A percentile compares a stretch with the other conserved stretches of the same genome.
These are phyloP conservation scores for Pseudozyma hubeiensis DNA, from an alignment of 1,284 basidiomycete species.

Conservation along the genomic window DNA sequence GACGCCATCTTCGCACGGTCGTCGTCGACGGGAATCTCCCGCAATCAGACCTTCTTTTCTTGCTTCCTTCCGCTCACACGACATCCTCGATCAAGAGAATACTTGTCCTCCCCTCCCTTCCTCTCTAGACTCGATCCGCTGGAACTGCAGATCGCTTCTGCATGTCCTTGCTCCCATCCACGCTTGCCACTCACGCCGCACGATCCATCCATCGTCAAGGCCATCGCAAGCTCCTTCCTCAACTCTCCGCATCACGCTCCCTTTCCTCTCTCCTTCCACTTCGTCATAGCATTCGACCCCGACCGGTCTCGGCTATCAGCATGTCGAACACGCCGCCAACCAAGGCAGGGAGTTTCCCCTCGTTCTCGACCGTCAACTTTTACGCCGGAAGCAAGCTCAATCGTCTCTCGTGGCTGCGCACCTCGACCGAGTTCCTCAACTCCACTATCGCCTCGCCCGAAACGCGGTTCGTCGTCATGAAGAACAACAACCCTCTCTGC, in stretches of 20 bases:
- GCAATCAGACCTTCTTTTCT: background rate
- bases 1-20: too few relatives aligned
- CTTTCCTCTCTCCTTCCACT: background rate
- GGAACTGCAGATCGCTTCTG: background rate
- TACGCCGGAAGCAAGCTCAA: constrained; percentile 62
- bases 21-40: too few relatives aligned
- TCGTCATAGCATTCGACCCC: background rate
- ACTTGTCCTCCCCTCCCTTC: too few relatives aligned
- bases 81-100: background rate
- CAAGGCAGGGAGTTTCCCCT: constrained; percentile 27
- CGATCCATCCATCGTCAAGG: constrained; percentile 29
- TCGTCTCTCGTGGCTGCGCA: constrained; percentile 66
- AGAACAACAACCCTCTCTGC: constrained; percentile 65
- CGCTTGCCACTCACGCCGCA: constrained; percentile 4
- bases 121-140: background rate
- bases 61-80: constrained; percentile 6
- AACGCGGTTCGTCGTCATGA: constrained; percentile 66
- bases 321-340: constrained; percentile 6
- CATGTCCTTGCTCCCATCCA: constrained; percentile 14
- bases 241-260: background rate
- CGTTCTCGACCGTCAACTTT: constrained; percentile 60
- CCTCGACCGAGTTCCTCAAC: constrained; percentile 66
- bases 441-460: constrained; percentile 59
- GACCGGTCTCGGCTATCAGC: background rate
- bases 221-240: background rate